Evolutionary conservation across 495 filamentous ascomycete genomes (phyloP).

Genomic region (Aspergillus biplanus): DNA sequence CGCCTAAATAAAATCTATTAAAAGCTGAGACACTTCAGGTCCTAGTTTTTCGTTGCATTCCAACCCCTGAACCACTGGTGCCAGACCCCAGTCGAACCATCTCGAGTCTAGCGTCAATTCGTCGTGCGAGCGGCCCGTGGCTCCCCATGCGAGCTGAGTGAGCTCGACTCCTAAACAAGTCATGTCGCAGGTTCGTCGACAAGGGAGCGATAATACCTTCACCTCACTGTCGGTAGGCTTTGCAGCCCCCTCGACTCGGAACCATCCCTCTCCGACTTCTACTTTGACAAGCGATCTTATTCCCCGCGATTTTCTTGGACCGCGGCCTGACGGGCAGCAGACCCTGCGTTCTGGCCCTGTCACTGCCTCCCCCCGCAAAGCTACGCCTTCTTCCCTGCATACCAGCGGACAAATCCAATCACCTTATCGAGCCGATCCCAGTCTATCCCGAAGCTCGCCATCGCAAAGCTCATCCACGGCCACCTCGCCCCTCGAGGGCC

Average conservation of each 20-base stretch:
- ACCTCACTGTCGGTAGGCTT: constrained; percentile 15
- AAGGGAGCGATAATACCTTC: constrained; percentile 33
- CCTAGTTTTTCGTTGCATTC: background rate
- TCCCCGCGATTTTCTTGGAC: constrained; percentile 37
- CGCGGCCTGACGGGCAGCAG: constrained; percentile 33
- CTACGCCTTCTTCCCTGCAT: constrained; percentile 40
- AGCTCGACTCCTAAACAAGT: constrained; percentile 38
- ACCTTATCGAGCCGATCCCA: constrained; percentile 27
- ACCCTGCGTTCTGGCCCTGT: constrained; percentile 30
- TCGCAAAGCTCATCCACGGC: constrained; percentile 35
- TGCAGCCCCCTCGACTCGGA: constrained; percentile 22
- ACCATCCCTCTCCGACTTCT: constrained; percentile 23
- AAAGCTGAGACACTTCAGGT: constrained; percentile 1
- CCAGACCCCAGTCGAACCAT: constrained; percentile 21
- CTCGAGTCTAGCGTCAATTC: constrained; percentile 20
- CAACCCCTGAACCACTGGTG: constrained; percentile 24
- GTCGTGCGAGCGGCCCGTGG: constrained; percentile 16
- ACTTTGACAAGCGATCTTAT: constrained; percentile 29
- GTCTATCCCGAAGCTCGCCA: constrained; percentile 36
- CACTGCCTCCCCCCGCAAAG: constrained; percentile 35
- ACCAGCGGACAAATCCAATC: constrained; percentile 37
- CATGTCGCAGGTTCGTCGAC: constrained; percentile 47
- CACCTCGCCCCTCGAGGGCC: constrained; percentile 30
- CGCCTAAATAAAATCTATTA: background rate
- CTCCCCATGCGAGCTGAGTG: constrained; percentile 21